Evolutionary conservation across 768 basidiomycete genomes (phyloP), one percentile per base, ranked within the genome.

Genomic region (Suillus spraguei): DNA sequence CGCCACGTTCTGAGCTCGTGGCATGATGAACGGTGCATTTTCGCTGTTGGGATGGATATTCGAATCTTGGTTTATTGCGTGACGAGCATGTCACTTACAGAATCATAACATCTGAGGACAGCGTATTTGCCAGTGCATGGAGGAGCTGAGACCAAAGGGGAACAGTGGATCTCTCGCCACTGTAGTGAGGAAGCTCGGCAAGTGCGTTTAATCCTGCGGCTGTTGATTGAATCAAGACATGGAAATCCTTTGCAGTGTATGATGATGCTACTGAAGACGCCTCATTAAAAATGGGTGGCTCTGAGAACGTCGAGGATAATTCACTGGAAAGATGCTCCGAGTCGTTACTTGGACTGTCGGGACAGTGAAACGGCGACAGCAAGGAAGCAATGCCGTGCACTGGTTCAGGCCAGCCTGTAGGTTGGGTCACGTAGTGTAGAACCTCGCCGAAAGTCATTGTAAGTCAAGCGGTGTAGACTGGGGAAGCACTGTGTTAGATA

Each of bases 121-220:
- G 28, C 28, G 28, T 28, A 4, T 28, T 28, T 28, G 28, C 28
- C 28, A 28, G 28, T 28, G 28, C 28, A 28, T 28, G 28, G 28
- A 28, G 28, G 22, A 54, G 33, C 13, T 54, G 53, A 54, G 53
- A 54, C 53, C 53, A 35, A 35, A 54, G n/a, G n/a, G n/a, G n/a
- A n/a, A n/a, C n/a, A n/a, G 52, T 53, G 20, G 52, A n/a, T 32
- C 52, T 53, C 20, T 33, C 9, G 32, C 33, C 32, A 53, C 47
- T 24, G 14, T 49, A 49, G 5, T 49, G 24, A 14, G 49, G 24
- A 28, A 50, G 24, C 14, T 50, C 24, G 28, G 24, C 24, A 28
- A 50, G 49, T 24, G 49, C 47, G 47, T 11, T 28, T 24, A 49
- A 49, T 2, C 24, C 47, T 49, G 22, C 11, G 3, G 22, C 47